A percentile compares a stretch with the other conserved stretches of the same genome.
phyloP scores from a whole-genome alignment of 2,329 filamentous ascomycete genomes.

The Diplocarpon mali region DNA sequence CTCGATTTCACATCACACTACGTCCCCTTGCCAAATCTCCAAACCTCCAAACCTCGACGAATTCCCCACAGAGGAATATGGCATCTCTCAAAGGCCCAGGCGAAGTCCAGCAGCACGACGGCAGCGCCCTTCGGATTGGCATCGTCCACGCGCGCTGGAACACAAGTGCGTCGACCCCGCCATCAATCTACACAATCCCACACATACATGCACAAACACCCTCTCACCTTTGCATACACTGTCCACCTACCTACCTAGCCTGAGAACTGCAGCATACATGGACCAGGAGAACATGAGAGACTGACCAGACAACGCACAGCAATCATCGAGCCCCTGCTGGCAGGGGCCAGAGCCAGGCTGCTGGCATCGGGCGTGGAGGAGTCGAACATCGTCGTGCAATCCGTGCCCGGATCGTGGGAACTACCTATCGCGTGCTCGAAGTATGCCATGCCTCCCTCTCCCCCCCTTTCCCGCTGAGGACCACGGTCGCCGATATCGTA shows the following conservation, averaged over 20 bases:
- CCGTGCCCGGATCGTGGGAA: conserved; percentile 90
- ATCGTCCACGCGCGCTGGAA: conserved; percentile 98
- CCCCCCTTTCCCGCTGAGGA: conserved; percentile 9
- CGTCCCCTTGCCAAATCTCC: no score
- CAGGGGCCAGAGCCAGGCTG: conserved; percentile 70
- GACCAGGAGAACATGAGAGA: background rate
- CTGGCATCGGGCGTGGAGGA: conserved; percentile 69
- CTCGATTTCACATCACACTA: no score
- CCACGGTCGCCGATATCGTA: background rate
- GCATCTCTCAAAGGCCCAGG: conserved; percentile 47
- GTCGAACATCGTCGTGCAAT: conserved; percentile 80
- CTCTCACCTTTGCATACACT: background rate
- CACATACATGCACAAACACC: no score
- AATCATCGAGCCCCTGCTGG: conserved; percentile 78
- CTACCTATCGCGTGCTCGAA: conserved; percentile 70
- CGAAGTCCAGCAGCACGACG: conserved; percentile 49
- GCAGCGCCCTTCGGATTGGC: conserved; percentile 71
- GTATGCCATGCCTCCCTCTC: conserved; percentile 9
- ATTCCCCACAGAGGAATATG: conserved; percentile 4
- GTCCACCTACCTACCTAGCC: no score
- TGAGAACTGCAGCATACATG: no score
- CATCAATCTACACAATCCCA: background rate
- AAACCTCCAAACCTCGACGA: no score
- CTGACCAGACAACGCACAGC: conserved; percentile 29
- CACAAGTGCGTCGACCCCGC: conserved; percentile 24